A percentile compares a stretch with the other conserved stretches of the same genome.
Conservation (phyloP, 345 rosid species). For the sweet orange (Citrus sinensis) region DNA sequence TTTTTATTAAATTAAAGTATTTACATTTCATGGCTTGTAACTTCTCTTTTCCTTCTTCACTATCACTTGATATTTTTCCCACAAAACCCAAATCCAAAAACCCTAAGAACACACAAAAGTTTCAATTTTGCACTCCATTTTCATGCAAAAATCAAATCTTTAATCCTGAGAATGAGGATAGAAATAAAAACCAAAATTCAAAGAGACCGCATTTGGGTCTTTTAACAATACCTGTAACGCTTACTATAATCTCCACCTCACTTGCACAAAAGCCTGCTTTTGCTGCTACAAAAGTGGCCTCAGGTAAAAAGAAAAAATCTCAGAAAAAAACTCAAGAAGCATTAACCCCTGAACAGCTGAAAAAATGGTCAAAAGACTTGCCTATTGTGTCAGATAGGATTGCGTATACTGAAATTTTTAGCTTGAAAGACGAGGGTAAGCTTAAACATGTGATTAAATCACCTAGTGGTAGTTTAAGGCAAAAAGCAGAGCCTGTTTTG, state of each 20-base stretch:
- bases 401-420: constrained; percentile 69
- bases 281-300: constrained; percentile 43
- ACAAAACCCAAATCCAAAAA: constrained; percentile 21
- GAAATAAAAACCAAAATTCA: constrained; percentile 24
- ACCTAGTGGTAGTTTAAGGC: constrained; percentile 40
- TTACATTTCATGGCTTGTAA: constrained; percentile 38
- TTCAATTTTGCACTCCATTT: constrained; percentile 23
- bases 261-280: constrained; percentile 38
- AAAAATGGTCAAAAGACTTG: constrained; percentile 64
- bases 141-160: constrained; percentile 35
- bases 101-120: constrained; percentile 18
- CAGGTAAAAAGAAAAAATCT: constrained; percentile 43
- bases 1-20: background rate
- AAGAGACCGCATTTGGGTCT: constrained; percentile 37
- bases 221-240: constrained; percentile 62
- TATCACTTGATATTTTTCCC: constrained; percentile 22
- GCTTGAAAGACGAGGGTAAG: constrained; percentile 51
- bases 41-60: constrained; percentile 38
- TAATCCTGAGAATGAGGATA: constrained; percentile 12
- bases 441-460: constrained; percentile 82
- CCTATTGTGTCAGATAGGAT: constrained; percentile 63
- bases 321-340: constrained; percentile 57
- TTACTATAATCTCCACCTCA: constrained; percentile 60
- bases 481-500: constrained; percentile 56
- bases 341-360: constrained; percentile 68